These are phyloP conservation scores for Sabuloglossum arenarium DNA, from an alignment of 495 filamentous ascomycete species.

Conservation along the genomic window DNA sequence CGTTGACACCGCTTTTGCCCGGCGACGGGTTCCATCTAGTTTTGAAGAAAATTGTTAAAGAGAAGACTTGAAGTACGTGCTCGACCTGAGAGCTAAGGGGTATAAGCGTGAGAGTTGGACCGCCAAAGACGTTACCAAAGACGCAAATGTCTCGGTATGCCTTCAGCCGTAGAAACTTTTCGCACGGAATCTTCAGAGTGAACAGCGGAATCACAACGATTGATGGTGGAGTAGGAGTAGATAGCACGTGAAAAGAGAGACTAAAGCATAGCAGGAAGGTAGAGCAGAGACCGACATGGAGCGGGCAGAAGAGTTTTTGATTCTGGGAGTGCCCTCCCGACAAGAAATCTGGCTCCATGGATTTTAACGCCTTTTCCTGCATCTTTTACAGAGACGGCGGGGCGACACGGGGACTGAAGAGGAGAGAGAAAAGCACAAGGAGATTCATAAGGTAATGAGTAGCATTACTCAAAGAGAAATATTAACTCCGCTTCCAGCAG, in stretches of 20 bases:
- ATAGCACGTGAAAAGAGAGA: neutral
- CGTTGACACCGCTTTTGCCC: slow-evolving; percentile 1
- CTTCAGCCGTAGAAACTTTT: neutral
- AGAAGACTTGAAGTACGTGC: neutral
- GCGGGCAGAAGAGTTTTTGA: neutral
- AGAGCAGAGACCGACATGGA: neutral
- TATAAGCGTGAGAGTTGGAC: neutral
- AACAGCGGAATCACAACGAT: neutral
- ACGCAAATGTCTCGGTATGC: neutral
- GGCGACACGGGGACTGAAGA: neutral
- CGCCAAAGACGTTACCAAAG: neutral
- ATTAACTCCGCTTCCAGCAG: neutral
- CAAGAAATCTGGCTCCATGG: neutral
- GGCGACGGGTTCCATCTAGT: slow-evolving; percentile 2
- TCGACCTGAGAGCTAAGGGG: neutral
- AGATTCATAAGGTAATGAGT: slow-evolving; percentile 1
- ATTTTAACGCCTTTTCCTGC: neutral
- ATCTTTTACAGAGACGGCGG: neutral
- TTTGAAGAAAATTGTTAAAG: neutral
- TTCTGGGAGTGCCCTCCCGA: neutral
- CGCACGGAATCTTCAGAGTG: neutral
- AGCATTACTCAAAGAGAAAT: neutral
- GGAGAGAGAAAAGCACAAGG: neutral
- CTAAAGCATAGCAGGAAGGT: neutral
- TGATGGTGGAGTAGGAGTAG: neutral